These are phyloP conservation scores for Triticum timopheevii DNA, from an alignment of 176 grass and related monocot genomes.

Conservation along the genomic window DNA sequence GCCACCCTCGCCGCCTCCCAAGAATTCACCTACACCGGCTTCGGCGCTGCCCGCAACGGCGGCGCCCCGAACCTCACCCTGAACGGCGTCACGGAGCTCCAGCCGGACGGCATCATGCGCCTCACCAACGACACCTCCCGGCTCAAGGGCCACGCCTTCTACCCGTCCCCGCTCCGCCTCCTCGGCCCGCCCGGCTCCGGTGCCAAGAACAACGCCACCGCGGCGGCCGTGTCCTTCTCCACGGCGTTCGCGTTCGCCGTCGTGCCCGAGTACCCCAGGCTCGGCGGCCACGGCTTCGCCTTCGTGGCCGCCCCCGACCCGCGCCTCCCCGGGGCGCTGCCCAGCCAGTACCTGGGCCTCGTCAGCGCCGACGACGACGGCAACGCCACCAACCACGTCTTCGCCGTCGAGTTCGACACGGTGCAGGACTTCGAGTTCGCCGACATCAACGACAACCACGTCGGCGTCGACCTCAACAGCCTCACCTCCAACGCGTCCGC, in stretches of 20 bases:
- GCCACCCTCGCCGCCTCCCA: slow-evolving; percentile 28
- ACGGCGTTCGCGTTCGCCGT: slow-evolving; percentile 70
- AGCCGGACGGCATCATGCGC: slow-evolving; percentile 44
- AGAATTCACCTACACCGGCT: slow-evolving; percentile 66
- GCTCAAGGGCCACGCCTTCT: slow-evolving; percentile 71
- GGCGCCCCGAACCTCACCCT: slow-evolving; percentile 37
- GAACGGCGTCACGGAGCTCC: slow-evolving; percentile 53
- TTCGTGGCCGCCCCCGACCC: slow-evolving; percentile 58
- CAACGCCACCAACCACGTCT: slow-evolving; percentile 79
- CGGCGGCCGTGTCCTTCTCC: slow-evolving; percentile 69
- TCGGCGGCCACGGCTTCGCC: slow-evolving; percentile 75
- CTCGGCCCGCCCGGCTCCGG: slow-evolving; percentile 31
- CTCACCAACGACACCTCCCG: slow-evolving; percentile 75
- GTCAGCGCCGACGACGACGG: slow-evolving; percentile 57
- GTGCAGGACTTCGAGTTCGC: slow-evolving; percentile 94
- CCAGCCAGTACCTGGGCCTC: slow-evolving; percentile 79
- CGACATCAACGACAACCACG: slow-evolving; percentile 90
- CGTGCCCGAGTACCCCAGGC: slow-evolving; percentile 72
- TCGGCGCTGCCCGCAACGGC: neutral
- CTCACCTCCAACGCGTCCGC: slow-evolving; percentile 56
- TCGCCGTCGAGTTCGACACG: slow-evolving; percentile 93
- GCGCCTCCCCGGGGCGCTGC: slow-evolving; percentile 61
- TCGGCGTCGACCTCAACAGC: slow-evolving; percentile 74
- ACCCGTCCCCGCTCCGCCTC: slow-evolving; percentile 46
- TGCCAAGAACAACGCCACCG: neutral